Base-by-base conservation (phyloP, 2,329 filamentous ascomycete genomes). In the Nakataea oryzae region DNA sequence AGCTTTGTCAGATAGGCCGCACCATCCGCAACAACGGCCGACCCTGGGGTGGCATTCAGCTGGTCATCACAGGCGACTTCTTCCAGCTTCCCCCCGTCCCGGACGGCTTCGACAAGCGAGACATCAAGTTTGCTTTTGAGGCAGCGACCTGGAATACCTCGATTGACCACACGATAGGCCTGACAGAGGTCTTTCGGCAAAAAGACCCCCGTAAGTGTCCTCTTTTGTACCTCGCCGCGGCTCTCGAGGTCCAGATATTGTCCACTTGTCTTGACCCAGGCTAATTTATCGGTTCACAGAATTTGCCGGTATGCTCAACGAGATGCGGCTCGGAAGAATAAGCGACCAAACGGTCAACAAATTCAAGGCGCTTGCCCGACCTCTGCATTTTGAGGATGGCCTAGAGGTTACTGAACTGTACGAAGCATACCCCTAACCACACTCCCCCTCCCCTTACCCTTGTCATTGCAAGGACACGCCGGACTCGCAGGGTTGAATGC, bases 71-170 rank as follows among this genome's bases (percentile, higher is more conserved):
- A 0, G 95, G 95, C 3, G 95, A 99, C 70, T 99, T 99, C 75
- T 99, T 99, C 74, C 95, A 99, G 72, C 77, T 99, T 3, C 95
- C 95, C 0, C 95, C 95, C 0, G 95, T 99, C 1, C 93, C 93
- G 1, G 93, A 97, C 47, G 79, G 79, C 54, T 85, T 84, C 55
- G 85, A 86, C 61, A 76, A 77, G 63, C 76, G 79, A 58, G 81
- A 87, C 29, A 85, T 88, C 58, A 96, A 92, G 70, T 99, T 99
- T 73, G 89, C 93, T 0, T 99, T 99, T 71, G 91, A 96, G 69
- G 93, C 93, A 9, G 84, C 85, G 3, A 96, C 93, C 0, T 99
- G 96, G 95, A 87, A 82, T 63, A 96, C 92, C 1, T 90, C 89
- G 1, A 96, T 99, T 64, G 88, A 96, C 70, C 93, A 97, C 71